Conservation (phyloP, 441 rosid species). For the Gossypium davidsonii region DNA sequence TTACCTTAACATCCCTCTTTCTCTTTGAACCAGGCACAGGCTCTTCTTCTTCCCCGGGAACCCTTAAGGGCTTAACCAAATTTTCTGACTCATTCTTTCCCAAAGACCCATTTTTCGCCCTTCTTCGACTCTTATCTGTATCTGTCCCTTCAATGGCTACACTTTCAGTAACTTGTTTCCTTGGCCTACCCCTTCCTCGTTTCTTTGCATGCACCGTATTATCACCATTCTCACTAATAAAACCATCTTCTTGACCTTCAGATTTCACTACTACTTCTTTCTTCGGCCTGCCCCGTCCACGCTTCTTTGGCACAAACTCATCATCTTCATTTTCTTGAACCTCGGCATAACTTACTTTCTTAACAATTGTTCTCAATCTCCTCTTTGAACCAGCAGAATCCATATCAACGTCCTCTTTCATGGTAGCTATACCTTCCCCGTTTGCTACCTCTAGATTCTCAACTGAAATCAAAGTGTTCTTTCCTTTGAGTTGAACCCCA, state of each 20-base stretch:
- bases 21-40: not conserved
- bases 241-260: slow-evolving; percentile 1
- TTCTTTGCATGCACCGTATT: not conserved
- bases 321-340: not conserved
- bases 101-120: not conserved
- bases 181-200: not conserved
- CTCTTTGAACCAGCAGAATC: not conserved
- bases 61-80: not conserved
- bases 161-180: not conserved
- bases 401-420: not conserved
- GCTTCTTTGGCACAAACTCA: not conserved
- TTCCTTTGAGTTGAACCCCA: not conserved
- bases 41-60: not conserved
- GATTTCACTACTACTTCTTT: not conserved
- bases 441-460: not conserved
- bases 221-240: not conserved
- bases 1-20: not conserved
- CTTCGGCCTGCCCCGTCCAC: not conserved
- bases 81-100: not conserved
- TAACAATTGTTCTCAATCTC: slow-evolving; percentile 16
- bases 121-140: not conserved
- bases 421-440: not conserved
- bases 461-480: not conserved
- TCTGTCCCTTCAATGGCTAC: not conserved
- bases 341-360: slow-evolving; percentile 22